Percentiles rank a stretch among this genome's conserved stretches.
These are phyloP conservation scores for Trichoderma oligosporum DNA, from an alignment of 2,329 filamentous ascomycete genomes.

Conservation along the genomic window DNA sequence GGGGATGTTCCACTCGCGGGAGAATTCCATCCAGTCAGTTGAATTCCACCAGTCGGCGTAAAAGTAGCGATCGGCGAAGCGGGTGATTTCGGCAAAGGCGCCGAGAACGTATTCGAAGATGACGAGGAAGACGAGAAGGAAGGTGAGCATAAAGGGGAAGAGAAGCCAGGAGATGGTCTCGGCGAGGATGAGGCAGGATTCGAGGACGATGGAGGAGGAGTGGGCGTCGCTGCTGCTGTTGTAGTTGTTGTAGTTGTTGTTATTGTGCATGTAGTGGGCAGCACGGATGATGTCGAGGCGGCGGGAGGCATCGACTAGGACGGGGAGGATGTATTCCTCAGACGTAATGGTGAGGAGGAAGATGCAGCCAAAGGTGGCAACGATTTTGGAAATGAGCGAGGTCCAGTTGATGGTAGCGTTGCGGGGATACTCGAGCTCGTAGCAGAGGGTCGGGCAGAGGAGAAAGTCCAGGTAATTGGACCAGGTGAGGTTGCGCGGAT, in stretches of 20 bases:
- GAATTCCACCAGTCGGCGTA: slow-evolving; percentile 77
- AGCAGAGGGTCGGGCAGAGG: slow-evolving; percentile 92
- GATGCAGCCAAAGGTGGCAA: slow-evolving; percentile 93
- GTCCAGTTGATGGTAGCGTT: slow-evolving; percentile 71
- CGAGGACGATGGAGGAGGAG: slow-evolving; percentile 45
- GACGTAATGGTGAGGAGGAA: slow-evolving; percentile 88
- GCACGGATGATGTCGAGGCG: slow-evolving; percentile 45
- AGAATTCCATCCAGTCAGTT: slow-evolving; percentile 93
- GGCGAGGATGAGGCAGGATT: slow-evolving; percentile 73
- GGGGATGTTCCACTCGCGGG: slow-evolving; percentile 94
- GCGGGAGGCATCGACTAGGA: slow-evolving; percentile 66
- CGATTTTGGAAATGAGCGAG: slow-evolving; percentile 76
- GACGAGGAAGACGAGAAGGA: slow-evolving; percentile 92
- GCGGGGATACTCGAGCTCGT: slow-evolving; percentile 93
- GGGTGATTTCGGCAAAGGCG: slow-evolving; percentile 89
- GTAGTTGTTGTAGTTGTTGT: slow-evolving; percentile 53
- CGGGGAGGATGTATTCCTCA: slow-evolving; percentile 93
- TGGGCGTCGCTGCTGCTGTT: slow-evolving; percentile 16
- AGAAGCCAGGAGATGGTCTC: slow-evolving; percentile 89
- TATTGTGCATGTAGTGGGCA: neutral
- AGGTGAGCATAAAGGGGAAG: slow-evolving; percentile 96
- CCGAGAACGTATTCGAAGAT: slow-evolving; percentile 97
- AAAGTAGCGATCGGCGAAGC: slow-evolving; percentile 91
- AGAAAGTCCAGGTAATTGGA: slow-evolving; percentile 82
- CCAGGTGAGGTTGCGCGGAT: slow-evolving; percentile 81